Conservation (phyloP, 352 stramenopile genomes). For the Pythium guiyangense region DNA sequence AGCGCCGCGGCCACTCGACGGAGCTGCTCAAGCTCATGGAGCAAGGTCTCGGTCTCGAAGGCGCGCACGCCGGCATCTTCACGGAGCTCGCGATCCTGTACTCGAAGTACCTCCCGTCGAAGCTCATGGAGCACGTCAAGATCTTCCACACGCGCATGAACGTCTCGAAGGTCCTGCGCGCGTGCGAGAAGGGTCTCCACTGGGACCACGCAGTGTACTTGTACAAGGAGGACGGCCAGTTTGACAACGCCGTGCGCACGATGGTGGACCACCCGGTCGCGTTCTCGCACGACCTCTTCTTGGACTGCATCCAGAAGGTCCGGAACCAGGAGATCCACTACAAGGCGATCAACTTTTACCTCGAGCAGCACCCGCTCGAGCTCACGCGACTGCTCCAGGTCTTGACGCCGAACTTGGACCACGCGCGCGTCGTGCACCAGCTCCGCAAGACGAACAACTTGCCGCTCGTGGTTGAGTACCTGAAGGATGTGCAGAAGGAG, state of each 20-base stretch:
- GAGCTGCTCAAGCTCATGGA: slow-evolving; percentile 98
- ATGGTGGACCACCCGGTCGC: slow-evolving; percentile 98
- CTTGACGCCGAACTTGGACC: slow-evolving; percentile 97
- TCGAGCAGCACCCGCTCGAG: slow-evolving; percentile 96
- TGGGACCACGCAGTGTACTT: slow-evolving; percentile 98
- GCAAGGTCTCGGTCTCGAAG: slow-evolving; percentile 98
- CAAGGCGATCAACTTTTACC: slow-evolving; percentile 99
- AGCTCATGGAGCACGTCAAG: slow-evolving; percentile 99
- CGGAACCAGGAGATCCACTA: slow-evolving; percentile 99
- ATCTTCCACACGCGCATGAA: slow-evolving; percentile 99
- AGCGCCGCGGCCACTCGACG: slow-evolving; percentile 94
- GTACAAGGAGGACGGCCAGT: slow-evolving; percentile 99
- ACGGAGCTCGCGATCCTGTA: slow-evolving; percentile 99
- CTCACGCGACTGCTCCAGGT: slow-evolving; percentile 97
- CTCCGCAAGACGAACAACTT: slow-evolving; percentile 97
- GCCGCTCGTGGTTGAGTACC: slow-evolving; percentile 95
- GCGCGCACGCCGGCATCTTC: slow-evolving; percentile 99
- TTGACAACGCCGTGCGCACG: slow-evolving; percentile 98
- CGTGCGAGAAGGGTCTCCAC: slow-evolving; percentile 98
- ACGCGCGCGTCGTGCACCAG: slow-evolving; percentile 98
- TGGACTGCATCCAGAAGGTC: slow-evolving; percentile 99
- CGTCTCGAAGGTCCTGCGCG: slow-evolving; percentile 95
- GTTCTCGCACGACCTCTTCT: slow-evolving; percentile 98
- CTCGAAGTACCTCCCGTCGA: slow-evolving; percentile 98
- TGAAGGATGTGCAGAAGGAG: slow-evolving; percentile 98